Conservation (phyloP, 2,329 filamentous ascomycete genomes). For the Apiospora phragmitis region DNA sequence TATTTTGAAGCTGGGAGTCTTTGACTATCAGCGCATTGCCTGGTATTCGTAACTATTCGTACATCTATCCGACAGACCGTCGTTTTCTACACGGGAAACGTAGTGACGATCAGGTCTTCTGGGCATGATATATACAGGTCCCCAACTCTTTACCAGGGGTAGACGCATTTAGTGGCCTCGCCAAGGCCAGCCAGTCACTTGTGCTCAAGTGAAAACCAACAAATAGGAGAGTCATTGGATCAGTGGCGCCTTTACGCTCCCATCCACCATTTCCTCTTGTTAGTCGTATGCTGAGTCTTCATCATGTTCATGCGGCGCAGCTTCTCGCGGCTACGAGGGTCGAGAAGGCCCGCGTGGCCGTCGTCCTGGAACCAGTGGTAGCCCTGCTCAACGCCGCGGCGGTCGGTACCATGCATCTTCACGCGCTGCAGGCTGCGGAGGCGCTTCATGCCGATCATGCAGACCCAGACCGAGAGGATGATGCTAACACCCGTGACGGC, state of each 20-base stretch:
- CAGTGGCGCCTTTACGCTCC: background rate
- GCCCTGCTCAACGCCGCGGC: constrained; percentile 23
- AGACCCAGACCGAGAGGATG: constrained; percentile 73
- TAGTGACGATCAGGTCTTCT: background rate
- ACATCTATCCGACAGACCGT: background rate
- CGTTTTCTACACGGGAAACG: background rate
- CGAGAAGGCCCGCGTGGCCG: constrained; percentile 50
- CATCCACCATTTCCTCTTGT: constrained; percentile 9
- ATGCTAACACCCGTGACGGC: constrained; percentile 72
- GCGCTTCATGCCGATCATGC: constrained; percentile 79
- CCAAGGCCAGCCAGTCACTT: background rate
- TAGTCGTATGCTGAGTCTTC: background rate
- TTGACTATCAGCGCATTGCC: background rate
- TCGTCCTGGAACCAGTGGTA: constrained; percentile 49
- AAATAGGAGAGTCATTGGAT: background rate
- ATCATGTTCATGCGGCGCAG: constrained; percentile 46
- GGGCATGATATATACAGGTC: background rate
- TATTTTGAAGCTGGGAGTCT: background rate
- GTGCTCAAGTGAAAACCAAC: background rate
- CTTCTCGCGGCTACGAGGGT: constrained; percentile 56
- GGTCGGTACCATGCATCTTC: constrained; percentile 57
- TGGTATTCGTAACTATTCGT: background rate
- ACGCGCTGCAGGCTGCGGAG: constrained; percentile 84
- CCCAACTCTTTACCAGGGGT: background rate
- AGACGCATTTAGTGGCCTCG: background rate